Evolutionary conservation across 2,329 filamentous ascomycete genomes (phyloP), one percentile per base, ranked within the genome.

Genomic region (Neoscytalidium dimidiatum): DNA sequence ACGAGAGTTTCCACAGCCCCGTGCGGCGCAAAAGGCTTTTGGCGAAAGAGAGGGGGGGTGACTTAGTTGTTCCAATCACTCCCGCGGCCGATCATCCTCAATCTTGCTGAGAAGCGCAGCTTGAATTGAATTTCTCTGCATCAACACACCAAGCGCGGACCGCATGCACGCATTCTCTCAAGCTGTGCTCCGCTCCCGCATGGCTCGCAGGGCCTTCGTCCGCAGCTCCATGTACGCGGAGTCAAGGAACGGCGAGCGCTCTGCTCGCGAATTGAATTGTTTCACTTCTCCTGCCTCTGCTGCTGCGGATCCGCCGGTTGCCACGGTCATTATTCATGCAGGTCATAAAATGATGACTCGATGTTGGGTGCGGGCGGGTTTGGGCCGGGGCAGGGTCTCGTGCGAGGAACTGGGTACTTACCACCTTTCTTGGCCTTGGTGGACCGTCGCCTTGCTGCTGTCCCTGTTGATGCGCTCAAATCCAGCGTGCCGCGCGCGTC

Each of bases 231-330:
- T 48, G 62, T 48, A 64, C 14, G 43, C 29, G 4, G 51, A 28
- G 31, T 64, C 62, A 13, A 64, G 31, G 33, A 64, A 64, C 7
- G 52, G 29, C 29, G 62, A 64, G 43, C 38, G 62, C 51, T 58
- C 41, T 14, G 38, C 31, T 3, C 62, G 38, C 41, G 43, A 58
- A 29, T 64, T 26, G 23, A 64, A 64, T 28, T 35, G 28, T n/a
- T n/a, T 26, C 41, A 49, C 43, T 1, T 8, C n/a, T 29, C 1
- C n/a, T 9, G 19, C 48, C n/a, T 44, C n/a, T 4, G 35, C 61
- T 56, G 46, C 23, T 21, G 44, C 28, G n/a, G 58, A 31, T 43
- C n/a, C 19, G 7, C 4, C 38, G 28, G 26, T 19, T 28, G 23
- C n/a, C 13, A 31, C 35, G 21, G 13, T n/a, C n/a, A n/a, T n/a